Evolutionary conservation across 306 rosid genomes (phyloP), one percentile per base, ranked within the genome.

Genomic region (Rosa lucieae): DNA sequence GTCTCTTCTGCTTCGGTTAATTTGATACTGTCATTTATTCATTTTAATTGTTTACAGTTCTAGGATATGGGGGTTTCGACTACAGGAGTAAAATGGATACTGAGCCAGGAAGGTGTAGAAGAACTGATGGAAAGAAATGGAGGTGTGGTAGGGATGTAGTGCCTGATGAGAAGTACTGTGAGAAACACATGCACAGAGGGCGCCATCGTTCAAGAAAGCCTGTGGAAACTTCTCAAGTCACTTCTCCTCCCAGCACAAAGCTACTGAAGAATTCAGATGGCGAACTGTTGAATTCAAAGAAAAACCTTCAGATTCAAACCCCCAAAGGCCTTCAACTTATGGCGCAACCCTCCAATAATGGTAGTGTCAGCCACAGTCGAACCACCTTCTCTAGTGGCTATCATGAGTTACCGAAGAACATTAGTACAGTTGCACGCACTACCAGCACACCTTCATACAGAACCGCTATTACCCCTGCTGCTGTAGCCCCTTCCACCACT

Each of bases 151-250:
- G 51, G 79, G 72, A 72, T 10, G 77, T 81, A 23, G 49, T 94
- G 23, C 90, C 88, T 43, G 76, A 74, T 56, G 87, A 88, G 76
- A 94, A 90, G 82, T 94, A 94, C 83, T 94, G 98, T 61, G 90
- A 90, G 76, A 82, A 85, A 48, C 98, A 94, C 86, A 87, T 89
- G 85, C 96, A 92, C 78, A 89, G 97, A 85, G 98, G 98, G 61
- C 92, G 97, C 15, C 84, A 86, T 55, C 96, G 98, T 94, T 94
- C 98, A 94, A 94, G 97, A 94, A 94, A 94, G 98, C 98, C 74
- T 82, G 97, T 94, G 97, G 97, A 94, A 94, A 79, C 81, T 81
- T 78, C 87, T 67, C 76, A 82, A 80, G 65, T 67, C 26, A 78
- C 82, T 53, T 79, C 89, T 74, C 32, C 81, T 85, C 77, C 84